Base-by-base conservation (phyloP, 768 basidiomycete genomes). In the Boletus rex-veris region DNA sequence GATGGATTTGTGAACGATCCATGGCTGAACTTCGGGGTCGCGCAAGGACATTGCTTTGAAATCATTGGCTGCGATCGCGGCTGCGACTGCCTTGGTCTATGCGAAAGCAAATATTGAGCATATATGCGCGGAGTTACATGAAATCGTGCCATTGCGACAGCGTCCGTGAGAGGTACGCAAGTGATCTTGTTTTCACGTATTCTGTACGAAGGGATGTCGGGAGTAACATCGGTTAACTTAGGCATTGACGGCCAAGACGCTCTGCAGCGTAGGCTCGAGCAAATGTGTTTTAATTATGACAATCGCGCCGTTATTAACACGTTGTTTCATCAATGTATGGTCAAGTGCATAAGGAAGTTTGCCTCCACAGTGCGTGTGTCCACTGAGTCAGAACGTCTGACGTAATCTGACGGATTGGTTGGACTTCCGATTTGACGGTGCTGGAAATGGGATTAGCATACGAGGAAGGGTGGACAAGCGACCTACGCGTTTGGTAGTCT, bases 281-380 rank as follows among this genome's bases (percentile, higher is more conserved):
- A 31, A 48, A 35, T 3, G 3, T 35, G 33, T 28, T 28, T 35
- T 53, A 19, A 36, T 56, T 31, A 48, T 44, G 21, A 52, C 31
- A 40, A 19, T 21, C 24, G 65, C 16, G 52, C 44, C 19, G 6
- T n/a, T 11, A 21, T 16, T 19, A 45, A 53, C 37, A 41, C 12
- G 18, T 19, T 18, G 9, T n/a, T 83, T 62, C 62, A 92, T 95
- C 76, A 98, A 64, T 57, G 97, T 91, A 40, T 97, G 85, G 66
- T 98, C 97, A 64, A 82, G 84, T 1, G 96, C 95, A 63, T 92
- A 95, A 0, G 97, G 26, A 26, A 26, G 97, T 57, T 85, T 78
- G 1, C 97, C 97, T 38, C 97, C 97, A 59, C 97, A 83, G 68
- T 98, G 97, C 0, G 90, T 95, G 75, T 95, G 71, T 98, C 97